phyloP scores from a whole-genome alignment of 2,329 filamentous ascomycete species.

The Teratosphaeriaceae sp. region DNA sequence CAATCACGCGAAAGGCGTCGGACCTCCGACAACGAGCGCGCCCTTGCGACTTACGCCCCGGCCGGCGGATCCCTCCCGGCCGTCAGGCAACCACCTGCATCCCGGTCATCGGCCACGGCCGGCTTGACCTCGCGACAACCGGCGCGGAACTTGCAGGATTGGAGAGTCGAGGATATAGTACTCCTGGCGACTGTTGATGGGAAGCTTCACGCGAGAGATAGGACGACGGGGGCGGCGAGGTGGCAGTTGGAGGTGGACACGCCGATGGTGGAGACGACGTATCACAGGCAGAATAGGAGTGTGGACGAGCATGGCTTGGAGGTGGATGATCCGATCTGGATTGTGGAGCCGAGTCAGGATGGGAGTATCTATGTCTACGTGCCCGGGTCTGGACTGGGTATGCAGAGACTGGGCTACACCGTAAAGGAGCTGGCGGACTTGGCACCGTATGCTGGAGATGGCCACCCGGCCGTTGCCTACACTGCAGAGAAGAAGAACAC shows the following conservation, averaged over 20 bases:
- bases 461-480: constrained; percentile 72
- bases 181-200: constrained; percentile 99
- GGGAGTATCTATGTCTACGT: constrained; percentile 83
- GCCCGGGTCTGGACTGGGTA: constrained; percentile 53
- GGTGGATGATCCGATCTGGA: constrained; percentile 87
- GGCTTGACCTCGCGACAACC: constrained; percentile 67
- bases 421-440: constrained; percentile 81
- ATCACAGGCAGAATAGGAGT: constrained; percentile 63
- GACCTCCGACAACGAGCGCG: constrained; percentile 65
- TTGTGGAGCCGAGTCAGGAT: constrained; percentile 84
- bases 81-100: constrained; percentile 87
- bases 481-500: constrained; percentile 87
- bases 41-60: constrained; percentile 97
- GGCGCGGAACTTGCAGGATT: constrained; percentile 98
- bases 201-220: constrained; percentile 84
- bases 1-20: constrained; percentile 23
- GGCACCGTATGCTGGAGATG: constrained; percentile 64
- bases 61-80: constrained; percentile 58
- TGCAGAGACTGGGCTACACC: constrained; percentile 62
- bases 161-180: constrained; percentile 99
- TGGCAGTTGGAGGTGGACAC: constrained; percentile 82
- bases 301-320: constrained; percentile 52
- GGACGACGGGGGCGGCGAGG: constrained; percentile 73
- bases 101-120: constrained; percentile 49
- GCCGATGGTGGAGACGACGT: constrained; percentile 85